These are phyloP conservation scores for Cyathus striatus DNA, from an alignment of 768 basidiomycete species.

Conservation along the genomic window DNA sequence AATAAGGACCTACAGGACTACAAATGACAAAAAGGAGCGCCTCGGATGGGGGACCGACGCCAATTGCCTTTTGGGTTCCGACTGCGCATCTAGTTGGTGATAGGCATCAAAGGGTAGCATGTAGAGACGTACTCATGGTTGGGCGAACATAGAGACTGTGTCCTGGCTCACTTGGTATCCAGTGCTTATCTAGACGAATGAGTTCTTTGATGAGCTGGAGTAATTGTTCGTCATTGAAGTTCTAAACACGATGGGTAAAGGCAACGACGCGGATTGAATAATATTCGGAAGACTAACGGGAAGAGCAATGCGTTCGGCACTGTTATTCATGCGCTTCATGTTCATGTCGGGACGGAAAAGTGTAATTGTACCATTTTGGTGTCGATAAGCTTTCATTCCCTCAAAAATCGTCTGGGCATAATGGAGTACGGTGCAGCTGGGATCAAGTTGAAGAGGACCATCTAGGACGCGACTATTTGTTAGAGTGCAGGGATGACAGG, in stretches of 20 bases:
- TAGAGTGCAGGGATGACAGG: slow-evolving; percentile 3
- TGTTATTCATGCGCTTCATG: slow-evolving; percentile 92
- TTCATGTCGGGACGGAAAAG: slow-evolving; percentile 97
- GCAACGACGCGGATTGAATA: slow-evolving; percentile 2
- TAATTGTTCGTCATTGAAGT: slow-evolving; percentile 73
- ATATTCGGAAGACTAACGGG: slow-evolving; percentile 44
- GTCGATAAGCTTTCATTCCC: slow-evolving; percentile 91
- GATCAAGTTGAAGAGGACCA: slow-evolving; percentile 68
- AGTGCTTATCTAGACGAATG: slow-evolving; percentile 75
- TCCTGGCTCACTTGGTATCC: slow-evolving; percentile 87
- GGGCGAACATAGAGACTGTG: slow-evolving; percentile 92
- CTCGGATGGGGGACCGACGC: slow-evolving; percentile 71
- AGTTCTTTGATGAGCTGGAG: slow-evolving; percentile 83
- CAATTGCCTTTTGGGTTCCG: slow-evolving; percentile 66
- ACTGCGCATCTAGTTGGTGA: slow-evolving; percentile 38
- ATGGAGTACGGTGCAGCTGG: slow-evolving; percentile 80
- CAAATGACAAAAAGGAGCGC: slow-evolving; percentile 85
- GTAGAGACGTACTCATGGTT: slow-evolving; percentile 47
- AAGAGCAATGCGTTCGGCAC: slow-evolving; percentile 71
- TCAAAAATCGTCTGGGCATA: slow-evolving; percentile 93
- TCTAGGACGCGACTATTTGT: slow-evolving; percentile 35
- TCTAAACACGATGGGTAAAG: slow-evolving; percentile 34
- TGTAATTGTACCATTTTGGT: slow-evolving; percentile 64
- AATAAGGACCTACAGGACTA: slow-evolving; percentile 83
- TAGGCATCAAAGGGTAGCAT: background rate